Conservation (phyloP, 192 early-diverging fungal genomes). For the Neocallimastix lanati region DNA sequence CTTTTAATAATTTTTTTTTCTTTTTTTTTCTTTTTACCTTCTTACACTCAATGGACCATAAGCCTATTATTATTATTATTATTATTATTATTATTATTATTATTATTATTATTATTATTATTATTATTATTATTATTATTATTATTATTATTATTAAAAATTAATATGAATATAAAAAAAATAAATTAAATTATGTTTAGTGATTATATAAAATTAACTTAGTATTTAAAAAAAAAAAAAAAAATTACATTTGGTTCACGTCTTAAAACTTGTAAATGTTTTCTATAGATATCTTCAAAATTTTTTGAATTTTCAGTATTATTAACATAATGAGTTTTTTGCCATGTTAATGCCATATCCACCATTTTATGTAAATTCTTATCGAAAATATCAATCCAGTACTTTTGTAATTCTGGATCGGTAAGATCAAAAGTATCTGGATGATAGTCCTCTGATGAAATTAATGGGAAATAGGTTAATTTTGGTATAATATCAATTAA, state of each 20-base stretch:
- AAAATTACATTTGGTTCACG: slow-evolving; percentile 30
- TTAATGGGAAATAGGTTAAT: slow-evolving; percentile 28
- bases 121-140: too few relatives aligned
- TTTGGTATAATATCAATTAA: neutral
- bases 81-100: too few relatives aligned
- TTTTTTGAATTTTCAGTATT: neutral
- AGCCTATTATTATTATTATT: neutral
- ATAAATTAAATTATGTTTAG: too few relatives aligned
- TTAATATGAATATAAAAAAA: too few relatives aligned
- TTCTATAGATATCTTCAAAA: slow-evolving; percentile 31
- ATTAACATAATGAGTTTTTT: neutral
- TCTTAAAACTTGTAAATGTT: slow-evolving; percentile 41
- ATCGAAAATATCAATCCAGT: slow-evolving; percentile 62
- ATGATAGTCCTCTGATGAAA: slow-evolving; percentile 25
- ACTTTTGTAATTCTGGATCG: slow-evolving; percentile 28
- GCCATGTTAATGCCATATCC: slow-evolving; percentile 31
- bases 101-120: too few relatives aligned
- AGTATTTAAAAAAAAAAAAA: too few relatives aligned
- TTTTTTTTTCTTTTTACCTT: slow-evolving; percentile 9
- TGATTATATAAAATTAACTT: too few relatives aligned
- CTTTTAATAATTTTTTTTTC: too few relatives aligned
- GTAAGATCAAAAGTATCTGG: slow-evolving; percentile 54
- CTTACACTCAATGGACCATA: slow-evolving; percentile 58
- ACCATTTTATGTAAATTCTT: slow-evolving; percentile 41
- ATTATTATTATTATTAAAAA: too few relatives aligned